Evolutionary conservation across 192 early-diverging fungal species (phyloP).

Genomic region (Geranomyces michiganensis): DNA sequence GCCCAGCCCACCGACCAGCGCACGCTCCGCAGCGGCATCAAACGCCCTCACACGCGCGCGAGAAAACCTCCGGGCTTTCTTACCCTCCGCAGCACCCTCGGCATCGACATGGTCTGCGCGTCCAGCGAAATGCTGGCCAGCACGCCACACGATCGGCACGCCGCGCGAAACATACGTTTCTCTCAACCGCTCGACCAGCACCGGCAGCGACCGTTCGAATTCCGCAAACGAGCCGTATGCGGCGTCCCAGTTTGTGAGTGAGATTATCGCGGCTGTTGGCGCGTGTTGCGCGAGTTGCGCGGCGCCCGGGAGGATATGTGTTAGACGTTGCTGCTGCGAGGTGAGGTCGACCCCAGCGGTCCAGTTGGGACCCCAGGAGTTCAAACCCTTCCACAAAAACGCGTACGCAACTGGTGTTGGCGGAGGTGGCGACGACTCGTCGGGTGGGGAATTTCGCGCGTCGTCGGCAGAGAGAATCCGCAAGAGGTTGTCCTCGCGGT

Average conservation of each 20-base stretch:
- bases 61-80: not conserved
- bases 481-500: conserved; percentile 4
- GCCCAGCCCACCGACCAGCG: conserved; percentile 9
- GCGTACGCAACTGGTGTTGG: not conserved
- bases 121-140: conserved; percentile 12
- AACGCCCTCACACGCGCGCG: conserved; percentile 15
- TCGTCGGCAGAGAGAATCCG: not conserved
- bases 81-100: not conserved
- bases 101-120: not conserved
- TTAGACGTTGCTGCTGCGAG: no score
- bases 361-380: conserved; percentile 21
- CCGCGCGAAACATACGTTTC: conserved; percentile 3
- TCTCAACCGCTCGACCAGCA: not conserved
- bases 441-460: not conserved
- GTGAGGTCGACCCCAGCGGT: not conserved
- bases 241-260: conserved; percentile 14
- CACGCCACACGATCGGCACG: not conserved
- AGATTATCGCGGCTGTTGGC: not conserved
- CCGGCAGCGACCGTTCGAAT: not conserved
- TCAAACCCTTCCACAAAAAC: conserved; percentile 23
- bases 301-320: no score
- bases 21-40: not conserved
- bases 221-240: not conserved
- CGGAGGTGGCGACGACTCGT: not conserved
- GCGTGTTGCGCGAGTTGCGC: not conserved